phyloP scores from a whole-genome alignment of 257 asterid genomes.

The Scutellaria baicalensis region DNA sequence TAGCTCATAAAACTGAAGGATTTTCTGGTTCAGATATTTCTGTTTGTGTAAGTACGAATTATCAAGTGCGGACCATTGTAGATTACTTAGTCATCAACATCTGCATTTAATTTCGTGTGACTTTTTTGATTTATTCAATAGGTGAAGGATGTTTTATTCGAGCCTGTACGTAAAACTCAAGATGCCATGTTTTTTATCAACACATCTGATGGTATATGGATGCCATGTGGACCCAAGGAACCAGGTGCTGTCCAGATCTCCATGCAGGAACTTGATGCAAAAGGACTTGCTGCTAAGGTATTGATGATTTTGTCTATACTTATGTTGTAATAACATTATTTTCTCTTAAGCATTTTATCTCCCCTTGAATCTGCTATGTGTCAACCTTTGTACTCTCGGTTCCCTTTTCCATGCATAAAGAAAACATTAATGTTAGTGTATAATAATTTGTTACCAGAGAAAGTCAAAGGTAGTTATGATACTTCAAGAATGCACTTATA shows the following conservation, averaged over 20 bases:
- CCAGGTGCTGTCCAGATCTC: constrained; percentile 69
- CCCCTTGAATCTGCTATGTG: not conserved
- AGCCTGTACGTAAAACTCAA: constrained; percentile 97
- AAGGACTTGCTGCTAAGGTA: constrained; percentile 81
- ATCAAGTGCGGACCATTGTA: not conserved
- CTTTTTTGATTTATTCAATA: constrained; percentile 29
- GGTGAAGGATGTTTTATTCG: constrained; percentile 96
- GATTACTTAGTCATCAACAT: not conserved
- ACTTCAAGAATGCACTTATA: too few species aligned
- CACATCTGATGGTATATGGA: constrained; percentile 52
- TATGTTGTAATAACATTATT: not conserved
- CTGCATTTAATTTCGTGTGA: not conserved
- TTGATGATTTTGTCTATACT: not conserved
- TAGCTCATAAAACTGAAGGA: constrained; percentile 65
- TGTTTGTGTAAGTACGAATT: constrained; percentile 54
- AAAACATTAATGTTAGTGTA: not conserved
- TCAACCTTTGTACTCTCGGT: not conserved
- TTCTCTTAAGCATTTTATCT: not conserved
- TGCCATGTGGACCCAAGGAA: constrained; percentile 95
- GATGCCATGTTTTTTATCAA: constrained; percentile 84
- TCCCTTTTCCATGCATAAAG: not conserved
- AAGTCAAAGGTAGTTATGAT: not conserved
- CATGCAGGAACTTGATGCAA: constrained; percentile 80
- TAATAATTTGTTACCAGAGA: too few species aligned
- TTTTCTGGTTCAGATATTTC: constrained; percentile 76